These are phyloP conservation scores for Spergularia marina DNA, from an alignment of 148 eudicot species.

Conservation along the genomic window DNA sequence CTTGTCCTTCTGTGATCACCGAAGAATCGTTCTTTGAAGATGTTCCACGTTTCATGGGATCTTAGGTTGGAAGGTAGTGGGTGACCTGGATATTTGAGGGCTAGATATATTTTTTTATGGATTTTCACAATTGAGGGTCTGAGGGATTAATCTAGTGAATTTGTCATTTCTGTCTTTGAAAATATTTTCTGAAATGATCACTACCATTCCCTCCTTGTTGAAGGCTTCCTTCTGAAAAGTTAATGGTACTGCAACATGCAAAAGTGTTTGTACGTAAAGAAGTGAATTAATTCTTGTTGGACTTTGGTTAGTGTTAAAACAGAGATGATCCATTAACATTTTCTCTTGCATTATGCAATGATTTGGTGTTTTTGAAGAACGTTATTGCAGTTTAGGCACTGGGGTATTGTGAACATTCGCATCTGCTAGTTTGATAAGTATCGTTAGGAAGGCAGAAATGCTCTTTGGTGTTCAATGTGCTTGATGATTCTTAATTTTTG, in stretches of 20 bases:
- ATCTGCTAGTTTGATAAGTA: conserved; percentile 4
- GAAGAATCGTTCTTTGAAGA: background rate
- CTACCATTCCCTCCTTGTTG: background rate
- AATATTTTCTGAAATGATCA: background rate
- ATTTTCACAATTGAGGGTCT: background rate
- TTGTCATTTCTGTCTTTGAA: background rate
- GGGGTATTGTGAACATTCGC: background rate
- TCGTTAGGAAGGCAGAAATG: background rate
- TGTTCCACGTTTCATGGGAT: background rate
- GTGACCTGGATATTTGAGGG: background rate
- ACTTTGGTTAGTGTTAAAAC: background rate
- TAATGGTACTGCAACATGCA: background rate
- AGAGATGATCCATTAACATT: background rate
- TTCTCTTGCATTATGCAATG: conserved; percentile 3
- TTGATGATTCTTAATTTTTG: background rate
- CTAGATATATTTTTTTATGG: background rate
- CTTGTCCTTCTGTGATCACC: background rate
- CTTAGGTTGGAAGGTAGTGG: background rate
- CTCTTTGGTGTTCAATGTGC: background rate
- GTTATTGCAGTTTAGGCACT: background rate
- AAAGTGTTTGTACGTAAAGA: background rate
- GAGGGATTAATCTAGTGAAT: background rate
- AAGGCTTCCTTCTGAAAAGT: background rate
- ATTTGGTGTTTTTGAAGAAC: background rate
- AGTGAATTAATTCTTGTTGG: background rate